A percentile compares a stretch with the other conserved stretches of the same genome.
Evolutionary conservation across 73 alveolate species (phyloP).

Genomic region (Stentor roeselii): DNA sequence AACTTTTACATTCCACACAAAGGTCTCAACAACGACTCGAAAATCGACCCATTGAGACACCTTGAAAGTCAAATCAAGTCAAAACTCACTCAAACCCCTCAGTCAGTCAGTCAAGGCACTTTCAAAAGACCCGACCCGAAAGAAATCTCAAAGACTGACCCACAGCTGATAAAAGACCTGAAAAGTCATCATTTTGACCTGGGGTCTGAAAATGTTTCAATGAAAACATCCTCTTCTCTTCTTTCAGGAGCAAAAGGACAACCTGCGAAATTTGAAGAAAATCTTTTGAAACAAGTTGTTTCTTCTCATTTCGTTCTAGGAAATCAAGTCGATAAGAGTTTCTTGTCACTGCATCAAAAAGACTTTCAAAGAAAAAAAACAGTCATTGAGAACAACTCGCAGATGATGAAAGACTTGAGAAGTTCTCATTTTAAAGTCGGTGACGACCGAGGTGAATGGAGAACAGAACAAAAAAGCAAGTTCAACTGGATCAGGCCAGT

Average conservation of each 20-base stretch:
- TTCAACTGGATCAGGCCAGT: conserved; percentile 11
- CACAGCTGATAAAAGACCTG: conserved; percentile 18
- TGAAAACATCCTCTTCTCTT: background rate
- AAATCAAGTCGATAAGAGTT: background rate
- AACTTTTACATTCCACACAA: too few relatives aligned
- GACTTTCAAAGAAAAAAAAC: background rate
- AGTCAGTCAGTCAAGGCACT: background rate
- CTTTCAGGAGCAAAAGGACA: background rate
- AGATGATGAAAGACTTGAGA: background rate
- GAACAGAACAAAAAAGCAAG: background rate
- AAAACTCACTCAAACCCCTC: too few relatives aligned
- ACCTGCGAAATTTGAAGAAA: background rate
- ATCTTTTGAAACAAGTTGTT: background rate
- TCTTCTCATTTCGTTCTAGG: conserved; percentile 3
- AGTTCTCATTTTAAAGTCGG: background rate
- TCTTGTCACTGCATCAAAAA: background rate
- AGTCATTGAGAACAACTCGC: background rate
- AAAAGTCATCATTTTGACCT: background rate
- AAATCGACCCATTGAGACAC: too few relatives aligned
- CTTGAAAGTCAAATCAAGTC: too few relatives aligned
- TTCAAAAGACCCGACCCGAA: background rate
- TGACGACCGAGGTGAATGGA: background rate
- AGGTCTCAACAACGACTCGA: too few relatives aligned
- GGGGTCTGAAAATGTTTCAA: background rate
- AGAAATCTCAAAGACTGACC: background rate